Evolutionary conservation across 2,329 filamentous ascomycete genomes (phyloP).

Genomic region (Trichophaea hybrida): DNA sequence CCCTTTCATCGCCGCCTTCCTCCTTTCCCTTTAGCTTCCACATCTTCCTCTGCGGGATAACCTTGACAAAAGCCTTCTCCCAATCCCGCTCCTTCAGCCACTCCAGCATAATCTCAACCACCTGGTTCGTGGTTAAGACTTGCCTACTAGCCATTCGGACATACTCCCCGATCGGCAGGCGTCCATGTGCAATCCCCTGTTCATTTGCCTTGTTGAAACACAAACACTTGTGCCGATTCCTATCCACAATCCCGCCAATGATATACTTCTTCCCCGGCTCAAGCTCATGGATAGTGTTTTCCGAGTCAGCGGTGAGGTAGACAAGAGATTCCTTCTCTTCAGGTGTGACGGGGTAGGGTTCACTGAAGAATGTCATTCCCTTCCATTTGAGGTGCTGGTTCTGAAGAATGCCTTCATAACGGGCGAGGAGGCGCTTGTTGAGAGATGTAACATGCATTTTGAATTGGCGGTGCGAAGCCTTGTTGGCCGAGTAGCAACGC

Average conservation of each 20-base stretch:
- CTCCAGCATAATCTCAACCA: conserved; percentile 87
- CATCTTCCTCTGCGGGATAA: conserved; percentile 74
- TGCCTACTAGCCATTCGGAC: conserved; percentile 77
- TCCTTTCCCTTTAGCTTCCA: conserved; percentile 5
- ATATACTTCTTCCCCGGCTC: conserved; percentile 85
- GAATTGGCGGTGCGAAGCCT: conserved; percentile 48
- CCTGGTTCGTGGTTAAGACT: conserved; percentile 87
- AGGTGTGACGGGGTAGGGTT: conserved; percentile 55
- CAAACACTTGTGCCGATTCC: conserved; percentile 87
- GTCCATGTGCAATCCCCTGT: conserved; percentile 69
- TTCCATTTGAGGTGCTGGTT: conserved; percentile 68
- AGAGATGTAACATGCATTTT: conserved; percentile 70
- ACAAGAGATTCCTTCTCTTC: conserved; percentile 61
- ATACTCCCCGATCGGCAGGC: conserved; percentile 87
- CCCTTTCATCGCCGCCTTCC: not conserved
- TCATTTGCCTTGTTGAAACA: conserved; percentile 71
- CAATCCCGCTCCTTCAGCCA: conserved; percentile 87
- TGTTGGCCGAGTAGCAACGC: conserved; percentile 78
- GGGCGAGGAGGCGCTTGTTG: conserved; percentile 55
- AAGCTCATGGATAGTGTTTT: conserved; percentile 64
- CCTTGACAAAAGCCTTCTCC: conserved; percentile 73
- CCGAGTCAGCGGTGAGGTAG: conserved; percentile 86
- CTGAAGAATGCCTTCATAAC: conserved; percentile 62
- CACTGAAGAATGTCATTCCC: conserved; percentile 55
- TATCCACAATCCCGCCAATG: conserved; percentile 86